A percentile compares a stretch with the other conserved stretches of the same genome.
phyloP scores from a whole-genome alignment of 192 early-diverging fungal genomes.

The Backusella westeae region DNA sequence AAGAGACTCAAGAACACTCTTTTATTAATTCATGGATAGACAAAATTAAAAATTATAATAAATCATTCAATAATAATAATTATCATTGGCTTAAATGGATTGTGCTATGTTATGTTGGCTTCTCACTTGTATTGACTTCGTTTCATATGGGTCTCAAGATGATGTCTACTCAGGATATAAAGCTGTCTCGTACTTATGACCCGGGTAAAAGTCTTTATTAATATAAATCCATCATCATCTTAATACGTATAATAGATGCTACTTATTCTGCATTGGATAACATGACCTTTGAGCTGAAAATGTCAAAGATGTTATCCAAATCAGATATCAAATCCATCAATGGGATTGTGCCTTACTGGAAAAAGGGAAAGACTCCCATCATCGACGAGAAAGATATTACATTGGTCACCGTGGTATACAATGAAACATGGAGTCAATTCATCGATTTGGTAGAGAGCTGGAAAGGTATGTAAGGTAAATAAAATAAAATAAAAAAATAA shows the following conservation, averaged over 20 bases:
- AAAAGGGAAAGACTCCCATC: slow-evolving; percentile 24
- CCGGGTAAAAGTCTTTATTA: slow-evolving; percentile 6
- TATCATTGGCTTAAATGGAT: background rate
- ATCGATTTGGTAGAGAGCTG: slow-evolving; percentile 43
- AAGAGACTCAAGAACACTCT: background rate
- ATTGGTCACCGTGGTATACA: slow-evolving; percentile 40
- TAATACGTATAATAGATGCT: slow-evolving; percentile 1
- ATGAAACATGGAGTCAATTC: slow-evolving; percentile 41
- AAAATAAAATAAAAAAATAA: background rate
- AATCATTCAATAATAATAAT: background rate
- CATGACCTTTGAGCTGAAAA: slow-evolving; percentile 25
- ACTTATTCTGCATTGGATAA: slow-evolving; percentile 25
- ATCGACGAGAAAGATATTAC: slow-evolving; percentile 36
- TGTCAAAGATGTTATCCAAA: slow-evolving; percentile 34
- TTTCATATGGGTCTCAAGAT: background rate
- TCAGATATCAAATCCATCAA: slow-evolving; percentile 3
- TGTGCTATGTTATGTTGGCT: background rate
- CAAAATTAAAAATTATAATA: background rate
- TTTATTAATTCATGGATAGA: background rate
- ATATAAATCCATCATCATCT: background rate
- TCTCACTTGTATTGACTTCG: background rate
- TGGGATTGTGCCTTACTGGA: slow-evolving; percentile 34
- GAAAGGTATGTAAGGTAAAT: slow-evolving; percentile 37
- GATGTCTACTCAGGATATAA: background rate
- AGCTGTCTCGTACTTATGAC: slow-evolving; percentile 25